These are phyloP conservation scores for Spiraea crenata DNA, from an alignment of 331 rosid genomes.

Conservation along the genomic window DNA sequence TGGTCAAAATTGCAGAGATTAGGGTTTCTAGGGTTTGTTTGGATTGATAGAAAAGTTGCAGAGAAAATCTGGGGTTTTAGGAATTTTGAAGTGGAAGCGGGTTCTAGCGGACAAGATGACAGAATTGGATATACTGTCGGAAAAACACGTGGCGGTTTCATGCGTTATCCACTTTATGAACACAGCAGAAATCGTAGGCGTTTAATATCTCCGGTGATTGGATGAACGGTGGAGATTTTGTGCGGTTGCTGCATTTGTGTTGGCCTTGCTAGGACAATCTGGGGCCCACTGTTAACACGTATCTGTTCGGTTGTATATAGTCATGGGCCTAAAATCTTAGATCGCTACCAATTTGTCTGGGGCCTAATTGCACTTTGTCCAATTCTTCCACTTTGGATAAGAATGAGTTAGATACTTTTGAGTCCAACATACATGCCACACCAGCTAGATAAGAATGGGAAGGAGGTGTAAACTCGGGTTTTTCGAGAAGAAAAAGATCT, in stretches of 20 bases:
- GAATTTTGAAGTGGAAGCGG: not conserved
- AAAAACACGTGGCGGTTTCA: slow-evolving; percentile 22
- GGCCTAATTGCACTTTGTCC: not conserved
- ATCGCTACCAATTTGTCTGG: not conserved
- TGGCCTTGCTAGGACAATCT: no score
- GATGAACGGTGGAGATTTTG: slow-evolving; percentile 7
- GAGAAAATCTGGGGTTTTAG: not conserved
- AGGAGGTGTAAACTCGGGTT: no score
- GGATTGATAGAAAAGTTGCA: slow-evolving; percentile 14
- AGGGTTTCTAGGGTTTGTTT: not conserved
- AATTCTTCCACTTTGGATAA: not conserved
- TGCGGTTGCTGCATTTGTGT: not conserved
- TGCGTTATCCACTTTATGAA: slow-evolving; percentile 20
- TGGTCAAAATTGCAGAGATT: not conserved
- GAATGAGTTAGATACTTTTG: not conserved
- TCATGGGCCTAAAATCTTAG: not conserved
- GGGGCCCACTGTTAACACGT: not conserved
- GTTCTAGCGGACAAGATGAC: not conserved
- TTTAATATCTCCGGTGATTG: not conserved
- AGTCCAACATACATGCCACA: no score
- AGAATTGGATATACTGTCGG: not conserved
- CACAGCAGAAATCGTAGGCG: not conserved
- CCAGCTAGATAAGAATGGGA: no score
- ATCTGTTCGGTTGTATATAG: not conserved
- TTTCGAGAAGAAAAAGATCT: no score